Evolutionary conservation across 2,329 filamentous ascomycete genomes (phyloP).

Genomic region (Apiospora aurea): DNA sequence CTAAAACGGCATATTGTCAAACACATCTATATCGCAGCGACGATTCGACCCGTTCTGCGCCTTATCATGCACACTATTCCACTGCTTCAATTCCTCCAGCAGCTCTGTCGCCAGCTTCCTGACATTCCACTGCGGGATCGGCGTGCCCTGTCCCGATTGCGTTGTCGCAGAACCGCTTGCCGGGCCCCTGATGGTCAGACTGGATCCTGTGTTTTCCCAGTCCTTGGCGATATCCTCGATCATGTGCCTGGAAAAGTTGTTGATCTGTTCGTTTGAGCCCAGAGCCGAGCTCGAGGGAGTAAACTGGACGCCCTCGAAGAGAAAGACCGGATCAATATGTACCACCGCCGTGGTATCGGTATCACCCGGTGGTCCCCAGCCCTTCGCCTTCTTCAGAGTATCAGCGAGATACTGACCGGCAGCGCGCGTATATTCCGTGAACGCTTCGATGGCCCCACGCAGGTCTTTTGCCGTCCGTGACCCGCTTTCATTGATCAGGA

Average conservation of each 20-base stretch:
- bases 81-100: constrained; percentile 31
- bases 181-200: constrained; percentile 48
- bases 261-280: constrained; percentile 41
- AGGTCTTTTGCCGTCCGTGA: constrained; percentile 29
- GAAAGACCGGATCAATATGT: constrained; percentile 30
- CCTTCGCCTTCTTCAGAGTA: constrained; percentile 26
- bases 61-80: constrained; percentile 36
- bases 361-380: background rate
- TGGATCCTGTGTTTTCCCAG: constrained; percentile 48
- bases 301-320: constrained; percentile 35
- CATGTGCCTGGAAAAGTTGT: constrained; percentile 52
- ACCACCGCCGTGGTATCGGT: background rate
- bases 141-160: constrained; percentile 46
- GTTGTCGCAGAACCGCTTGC: constrained; percentile 35
- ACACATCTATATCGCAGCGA: background rate
- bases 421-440: constrained; percentile 38
- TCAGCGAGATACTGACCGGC: constrained; percentile 34
- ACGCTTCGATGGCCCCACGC: constrained; percentile 27
- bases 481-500: constrained; percentile 37
- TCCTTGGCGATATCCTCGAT: constrained; percentile 52
- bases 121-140: constrained; percentile 31
- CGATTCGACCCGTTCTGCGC: background rate
- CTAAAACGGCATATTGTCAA: constrained; percentile 1
- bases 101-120: constrained; percentile 32
- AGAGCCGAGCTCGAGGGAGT: constrained; percentile 22